Base-by-base conservation (phyloP, 2,329 filamentous ascomycete species). In the Plenodomus biglobosus region DNA sequence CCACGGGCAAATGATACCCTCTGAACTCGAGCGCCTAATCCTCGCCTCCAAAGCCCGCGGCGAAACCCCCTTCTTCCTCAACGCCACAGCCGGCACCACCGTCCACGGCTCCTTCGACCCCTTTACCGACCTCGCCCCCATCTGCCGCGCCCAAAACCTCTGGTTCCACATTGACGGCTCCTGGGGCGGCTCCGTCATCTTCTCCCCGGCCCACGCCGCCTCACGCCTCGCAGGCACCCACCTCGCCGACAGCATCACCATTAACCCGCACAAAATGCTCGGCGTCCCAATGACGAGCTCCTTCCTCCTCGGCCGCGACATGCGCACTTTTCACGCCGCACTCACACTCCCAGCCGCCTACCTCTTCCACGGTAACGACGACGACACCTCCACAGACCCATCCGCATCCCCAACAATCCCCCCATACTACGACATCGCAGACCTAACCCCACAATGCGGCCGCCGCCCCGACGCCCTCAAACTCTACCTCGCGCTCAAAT, bases 251-350 rank as follows among this genome's bases (percentile, higher is more conserved):
- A 90, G 85, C 13, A 77, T 97, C 34, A 90, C 91, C 1, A 82
- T 96, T 45, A 97, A 95, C 72, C 92, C 94, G 48, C 94, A 99
- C 76, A 97, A 97, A 76, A 97, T 97, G 94, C 82, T 97, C 67
- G 90, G 90, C 49, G 88, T 90, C 2, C 92, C 94, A 0, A 76
- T 95, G 35, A 96, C 92, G 0, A 97, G 92, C 75, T 92, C 87
- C 0, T 96, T 95, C 75, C 80, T 99, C 3, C 80, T 99, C 11
- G 86, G 84, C 0, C 81, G 82, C 1, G 92, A 97, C 68, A 74
- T 95, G 66, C 77, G 80, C 46, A 75, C 86, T 19, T 95, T 97
- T 70, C 87, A 94, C 70, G 77, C 75, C 39, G 91, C 91, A 11
- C 96, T 96, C 74, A 95, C 88, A 2, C 80, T 96, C 2, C 86